Evolutionary conservation across 371 early-diverging fungal species (phyloP).

Genomic region (Zancudomyces culisetae): DNA sequence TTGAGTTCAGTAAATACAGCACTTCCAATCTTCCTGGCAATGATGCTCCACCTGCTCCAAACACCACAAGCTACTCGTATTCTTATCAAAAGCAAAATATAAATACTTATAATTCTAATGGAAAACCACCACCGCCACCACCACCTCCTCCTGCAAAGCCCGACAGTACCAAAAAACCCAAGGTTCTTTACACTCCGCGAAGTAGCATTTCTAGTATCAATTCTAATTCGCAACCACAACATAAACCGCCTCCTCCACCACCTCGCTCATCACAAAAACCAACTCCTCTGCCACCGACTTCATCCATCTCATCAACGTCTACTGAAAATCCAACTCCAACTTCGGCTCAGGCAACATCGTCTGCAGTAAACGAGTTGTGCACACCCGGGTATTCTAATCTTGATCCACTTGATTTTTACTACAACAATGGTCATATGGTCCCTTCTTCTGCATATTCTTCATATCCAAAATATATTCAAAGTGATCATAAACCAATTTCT

Average conservation of each 20-base stretch:
- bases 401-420: too few species aligned
- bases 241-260: not conserved
- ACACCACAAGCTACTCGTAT: too few species aligned
- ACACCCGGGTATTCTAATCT: not conserved
- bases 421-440: constrained; percentile 10
- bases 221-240: not conserved
- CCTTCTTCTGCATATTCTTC: constrained; percentile 9
- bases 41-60: too few species aligned
- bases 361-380: not conserved
- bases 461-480: constrained; percentile 12
- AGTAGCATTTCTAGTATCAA: not conserved
- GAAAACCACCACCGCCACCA: not conserved
- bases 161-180: not conserved
- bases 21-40: too few species aligned
- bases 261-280: not conserved
- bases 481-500: constrained; percentile 20
- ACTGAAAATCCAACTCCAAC: not conserved
- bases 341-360: not conserved
- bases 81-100: too few species aligned
- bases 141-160: not conserved
- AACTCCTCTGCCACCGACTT: too few species aligned
- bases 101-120: too few species aligned
- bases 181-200: not conserved
- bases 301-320: too few species aligned
- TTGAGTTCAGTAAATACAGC: too few species aligned